These are phyloP conservation scores for Russula sp. DNA, from an alignment of 768 basidiomycete species.

Conservation along the genomic window DNA sequence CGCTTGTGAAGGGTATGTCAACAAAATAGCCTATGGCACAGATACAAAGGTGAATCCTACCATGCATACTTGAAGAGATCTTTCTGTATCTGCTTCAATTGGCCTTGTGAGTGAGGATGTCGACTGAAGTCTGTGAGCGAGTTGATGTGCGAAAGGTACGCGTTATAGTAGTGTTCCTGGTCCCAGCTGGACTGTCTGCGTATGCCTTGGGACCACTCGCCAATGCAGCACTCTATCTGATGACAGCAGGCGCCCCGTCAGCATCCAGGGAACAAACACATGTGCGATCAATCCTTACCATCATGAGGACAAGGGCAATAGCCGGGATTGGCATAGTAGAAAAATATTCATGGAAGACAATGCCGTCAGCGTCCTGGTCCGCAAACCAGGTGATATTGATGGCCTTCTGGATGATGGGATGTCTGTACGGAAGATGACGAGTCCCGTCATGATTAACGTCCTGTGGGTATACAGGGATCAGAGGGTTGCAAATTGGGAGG, in stretches of 20 bases:
- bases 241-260: neutral
- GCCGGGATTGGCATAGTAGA: neutral
- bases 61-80: neutral
- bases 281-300: slow-evolving; percentile 1
- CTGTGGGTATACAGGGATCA: neutral
- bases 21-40: neutral
- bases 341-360: slow-evolving; percentile 4
- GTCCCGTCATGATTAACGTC: neutral
- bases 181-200: neutral
- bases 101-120: neutral
- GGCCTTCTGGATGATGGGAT: slow-evolving; percentile 9
- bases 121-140: neutral
- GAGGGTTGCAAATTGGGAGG: neutral
- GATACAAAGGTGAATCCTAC: neutral
- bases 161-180: neutral
- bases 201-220: slow-evolving; percentile 9
- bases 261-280: neutral
- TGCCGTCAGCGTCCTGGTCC: neutral
- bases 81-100: neutral
- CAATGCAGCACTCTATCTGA: slow-evolving; percentile 14
- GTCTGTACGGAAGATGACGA: neutral
- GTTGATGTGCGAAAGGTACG: neutral
- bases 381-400: slow-evolving; percentile 14
- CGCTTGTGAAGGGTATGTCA: neutral
- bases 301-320: slow-evolving; percentile 4